These are phyloP conservation scores for Lenzites betulinus DNA, from an alignment of 768 basidiomycete species.

Conservation along the genomic window DNA sequence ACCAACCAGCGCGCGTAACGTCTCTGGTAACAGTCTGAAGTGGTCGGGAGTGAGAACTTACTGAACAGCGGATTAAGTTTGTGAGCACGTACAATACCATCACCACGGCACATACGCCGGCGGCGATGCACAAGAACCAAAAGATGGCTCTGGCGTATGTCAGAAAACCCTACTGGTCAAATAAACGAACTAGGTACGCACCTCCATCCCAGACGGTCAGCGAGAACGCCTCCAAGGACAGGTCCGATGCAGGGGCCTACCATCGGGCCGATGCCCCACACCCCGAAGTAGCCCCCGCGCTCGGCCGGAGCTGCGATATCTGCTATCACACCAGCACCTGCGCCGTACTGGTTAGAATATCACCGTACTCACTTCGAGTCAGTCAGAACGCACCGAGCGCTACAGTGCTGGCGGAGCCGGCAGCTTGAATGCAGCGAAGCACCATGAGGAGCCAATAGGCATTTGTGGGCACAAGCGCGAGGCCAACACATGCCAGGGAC, in stretches of 20 bases:
- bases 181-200: slow-evolving; percentile 4
- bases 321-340: slow-evolving; percentile 74
- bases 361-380: not conserved
- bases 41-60: not conserved
- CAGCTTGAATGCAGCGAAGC: slow-evolving; percentile 77
- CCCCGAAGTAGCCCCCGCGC: slow-evolving; percentile 72
- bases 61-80: not conserved
- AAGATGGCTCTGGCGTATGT: slow-evolving; percentile 38
- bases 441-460: slow-evolving; percentile 81
- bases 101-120: slow-evolving; percentile 36
- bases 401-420: slow-evolving; percentile 78
- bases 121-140: slow-evolving; percentile 43
- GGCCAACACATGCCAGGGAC: slow-evolving; percentile 62
- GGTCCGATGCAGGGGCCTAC: slow-evolving; percentile 48
- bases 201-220: slow-evolving; percentile 35
- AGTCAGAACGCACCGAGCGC: slow-evolving; percentile 54
- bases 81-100: slow-evolving; percentile 37
- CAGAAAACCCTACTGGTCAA: not conserved
- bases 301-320: slow-evolving; percentile 77
- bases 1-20: slow-evolving; percentile 46
- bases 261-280: slow-evolving; percentile 68
- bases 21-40: slow-evolving; percentile 47
- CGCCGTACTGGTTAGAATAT: not conserved
- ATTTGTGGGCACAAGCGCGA: slow-evolving; percentile 53
- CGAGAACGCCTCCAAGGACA: slow-evolving; percentile 49